Evolutionary conservation across 2,329 filamentous ascomycete species (phyloP).

Genomic region (Lizonia empirigonia): DNA sequence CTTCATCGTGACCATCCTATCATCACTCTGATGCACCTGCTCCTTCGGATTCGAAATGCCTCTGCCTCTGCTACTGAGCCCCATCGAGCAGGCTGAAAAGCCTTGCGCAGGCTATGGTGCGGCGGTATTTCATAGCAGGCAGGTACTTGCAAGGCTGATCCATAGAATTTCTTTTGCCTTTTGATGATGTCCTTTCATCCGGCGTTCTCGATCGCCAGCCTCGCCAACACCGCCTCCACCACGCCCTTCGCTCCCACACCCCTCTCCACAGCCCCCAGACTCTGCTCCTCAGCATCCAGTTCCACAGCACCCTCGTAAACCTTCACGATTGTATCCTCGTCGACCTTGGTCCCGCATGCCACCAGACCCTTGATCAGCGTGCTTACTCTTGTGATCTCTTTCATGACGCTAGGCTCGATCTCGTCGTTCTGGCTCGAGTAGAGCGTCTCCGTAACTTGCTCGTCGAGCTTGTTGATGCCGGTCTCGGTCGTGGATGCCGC

Average conservation of each 20-base stretch:
- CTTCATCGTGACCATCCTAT: not conserved
- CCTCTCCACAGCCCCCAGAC: slow-evolving; percentile 55
- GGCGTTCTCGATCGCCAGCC: slow-evolving; percentile 35
- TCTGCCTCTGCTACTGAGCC: not conserved
- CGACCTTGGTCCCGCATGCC: slow-evolving; percentile 80
- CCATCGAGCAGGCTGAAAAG: not conserved
- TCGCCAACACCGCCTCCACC: slow-evolving; percentile 38
- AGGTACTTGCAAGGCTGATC: not conserved
- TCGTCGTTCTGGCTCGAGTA: slow-evolving; percentile 96
- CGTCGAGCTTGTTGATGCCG: slow-evolving; percentile 83
- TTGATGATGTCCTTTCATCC: slow-evolving; percentile 15
- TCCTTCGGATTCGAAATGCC: not conserved
- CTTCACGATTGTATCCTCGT: slow-evolving; percentile 84
- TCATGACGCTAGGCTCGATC: slow-evolving; percentile 75
- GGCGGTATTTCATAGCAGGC: not conserved
- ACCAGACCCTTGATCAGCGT: slow-evolving; percentile 84
- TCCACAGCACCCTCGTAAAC: slow-evolving; percentile 85
- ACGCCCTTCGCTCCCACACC: slow-evolving; percentile 41
- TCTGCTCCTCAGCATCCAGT: slow-evolving; percentile 67
- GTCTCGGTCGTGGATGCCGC: slow-evolving; percentile 58
- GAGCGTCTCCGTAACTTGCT: slow-evolving; percentile 80
- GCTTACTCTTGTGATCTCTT: slow-evolving; percentile 83
- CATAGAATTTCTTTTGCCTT: not conserved
- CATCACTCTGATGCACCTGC: not conserved
- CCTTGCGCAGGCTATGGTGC: not conserved